Evolutionary conservation across 352 stramenopile species (phyloP).

Genomic region (Globisporangium nodosum): DNA sequence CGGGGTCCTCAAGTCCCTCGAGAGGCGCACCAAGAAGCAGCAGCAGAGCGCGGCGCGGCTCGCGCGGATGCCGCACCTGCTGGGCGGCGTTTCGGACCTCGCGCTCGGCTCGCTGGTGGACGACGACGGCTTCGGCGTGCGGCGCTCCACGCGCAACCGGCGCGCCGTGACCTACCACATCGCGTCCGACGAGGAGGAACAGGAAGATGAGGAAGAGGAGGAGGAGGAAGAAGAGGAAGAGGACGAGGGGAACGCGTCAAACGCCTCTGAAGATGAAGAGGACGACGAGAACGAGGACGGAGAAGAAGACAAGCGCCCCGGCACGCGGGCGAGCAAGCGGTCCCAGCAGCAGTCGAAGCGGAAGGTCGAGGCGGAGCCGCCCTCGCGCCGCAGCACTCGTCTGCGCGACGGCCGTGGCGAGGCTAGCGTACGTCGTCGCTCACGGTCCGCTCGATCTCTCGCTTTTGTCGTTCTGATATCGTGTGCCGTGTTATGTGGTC

Average conservation of each 20-base stretch:
- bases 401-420: conserved; percentile 1
- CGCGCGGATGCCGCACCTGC: conserved; percentile 31
- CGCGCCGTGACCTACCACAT: conserved; percentile 46
- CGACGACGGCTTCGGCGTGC: conserved; percentile 22
- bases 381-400: conserved; percentile 10
- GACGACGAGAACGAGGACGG: conserved; percentile 14
- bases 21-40: conserved; percentile 39
- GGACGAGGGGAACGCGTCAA: conserved; percentile 12
- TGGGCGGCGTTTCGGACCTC: conserved; percentile 23
- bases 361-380: conserved; percentile 4
- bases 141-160: conserved; percentile 38
- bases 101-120: conserved; percentile 20
- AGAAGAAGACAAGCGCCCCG: conserved; percentile 2
- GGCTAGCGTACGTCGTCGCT: not conserved
- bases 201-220: conserved; percentile 19
- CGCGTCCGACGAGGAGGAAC: conserved; percentile 30
- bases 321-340: conserved; percentile 2
- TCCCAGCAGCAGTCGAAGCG: not conserved
- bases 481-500: not conserved
- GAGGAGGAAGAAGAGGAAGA: conserved; percentile 7
- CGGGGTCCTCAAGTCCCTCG: conserved; percentile 45
- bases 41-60: conserved; percentile 34
- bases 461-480: not conserved
- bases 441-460: too few relatives aligned
- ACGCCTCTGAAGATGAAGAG: conserved; percentile 3